Percentiles rank a stretch among this genome's conserved stretches.
phyloP scores from a whole-genome alignment of 2,329 filamentous ascomycete genomes.

The Scedosporium minutisporum region DNA sequence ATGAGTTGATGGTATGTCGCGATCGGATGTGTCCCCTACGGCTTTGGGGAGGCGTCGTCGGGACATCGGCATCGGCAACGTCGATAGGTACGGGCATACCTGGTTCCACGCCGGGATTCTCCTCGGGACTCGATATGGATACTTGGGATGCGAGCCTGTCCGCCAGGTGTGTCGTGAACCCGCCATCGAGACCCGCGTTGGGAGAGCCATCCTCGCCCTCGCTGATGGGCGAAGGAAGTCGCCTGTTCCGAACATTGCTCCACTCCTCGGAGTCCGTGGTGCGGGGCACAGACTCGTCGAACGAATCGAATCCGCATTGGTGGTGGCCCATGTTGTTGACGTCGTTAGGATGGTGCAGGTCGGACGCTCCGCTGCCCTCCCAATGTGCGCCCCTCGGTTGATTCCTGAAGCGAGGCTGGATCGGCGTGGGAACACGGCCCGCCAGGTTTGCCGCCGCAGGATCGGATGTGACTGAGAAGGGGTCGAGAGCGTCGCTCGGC shows the following conservation, averaged over 20 bases:
- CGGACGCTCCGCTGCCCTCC: conserved; percentile 21
- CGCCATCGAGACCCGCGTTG: conserved; percentile 23
- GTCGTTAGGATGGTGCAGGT: conserved; percentile 22
- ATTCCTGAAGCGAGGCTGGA: conserved; percentile 47
- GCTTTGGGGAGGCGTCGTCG: conserved; percentile 28
- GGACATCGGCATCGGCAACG: not conserved
- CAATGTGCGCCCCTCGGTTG: conserved; percentile 45
- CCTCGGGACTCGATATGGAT: conserved; percentile 14
- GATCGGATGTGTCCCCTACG: conserved; percentile 48
- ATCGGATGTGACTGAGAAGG: conserved; percentile 13
- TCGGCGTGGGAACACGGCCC: conserved; percentile 48
- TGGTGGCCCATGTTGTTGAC: conserved; percentile 29
- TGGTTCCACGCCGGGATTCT: conserved; percentile 26
- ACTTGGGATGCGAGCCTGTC: conserved; percentile 16
- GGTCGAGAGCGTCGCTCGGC: conserved; percentile 3
- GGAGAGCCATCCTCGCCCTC: conserved; percentile 37
- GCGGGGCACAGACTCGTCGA: conserved; percentile 36
- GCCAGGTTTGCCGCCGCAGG: conserved; percentile 15
- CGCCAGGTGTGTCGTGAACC: conserved; percentile 22
- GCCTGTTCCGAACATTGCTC: conserved; percentile 42
- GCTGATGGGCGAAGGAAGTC: conserved; percentile 51
- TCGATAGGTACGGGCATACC: not conserved
- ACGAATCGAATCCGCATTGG: conserved; percentile 24
- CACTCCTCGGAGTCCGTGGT: conserved; percentile 38
- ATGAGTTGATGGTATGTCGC: conserved; percentile 49